A percentile compares a stretch with the other conserved stretches of the same genome.
Evolutionary conservation across 192 early-diverging fungal species (phyloP).

Genomic region (Coemansia sp.): DNA sequence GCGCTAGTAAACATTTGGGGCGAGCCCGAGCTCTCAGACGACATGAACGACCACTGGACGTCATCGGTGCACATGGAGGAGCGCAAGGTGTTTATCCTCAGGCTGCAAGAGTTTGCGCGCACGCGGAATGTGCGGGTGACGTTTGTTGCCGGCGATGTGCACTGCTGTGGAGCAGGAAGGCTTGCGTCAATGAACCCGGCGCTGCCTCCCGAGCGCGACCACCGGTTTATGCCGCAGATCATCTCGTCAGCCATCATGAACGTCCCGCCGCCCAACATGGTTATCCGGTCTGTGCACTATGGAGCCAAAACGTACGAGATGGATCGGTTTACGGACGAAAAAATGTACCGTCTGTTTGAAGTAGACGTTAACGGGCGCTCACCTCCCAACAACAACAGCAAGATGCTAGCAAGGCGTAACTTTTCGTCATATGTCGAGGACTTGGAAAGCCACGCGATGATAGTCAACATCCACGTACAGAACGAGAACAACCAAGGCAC

Average conservation of each 20-base stretch:
- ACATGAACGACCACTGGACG: constrained; percentile 81
- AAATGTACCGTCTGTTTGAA: constrained; percentile 70
- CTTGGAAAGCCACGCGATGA: constrained; percentile 26
- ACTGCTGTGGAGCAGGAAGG: constrained; percentile 63
- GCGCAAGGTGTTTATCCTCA: constrained; percentile 61
- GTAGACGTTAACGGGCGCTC: constrained; percentile 64
- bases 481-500: constrained; percentile 52
- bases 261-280: constrained; percentile 68
- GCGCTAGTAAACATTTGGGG: constrained; percentile 65
- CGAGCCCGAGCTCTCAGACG: constrained; percentile 81
- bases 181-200: constrained; percentile 55
- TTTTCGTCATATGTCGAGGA: constrained; percentile 57
- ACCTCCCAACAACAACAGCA: constrained; percentile 48
- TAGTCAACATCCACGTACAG: constrained; percentile 58
- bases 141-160: constrained; percentile 80
- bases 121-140: constrained; percentile 64
- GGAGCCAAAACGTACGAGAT: constrained; percentile 57
- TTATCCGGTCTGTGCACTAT: constrained; percentile 65
- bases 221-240: constrained; percentile 74
- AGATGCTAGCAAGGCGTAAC: constrained; percentile 61
- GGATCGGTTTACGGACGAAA: constrained; percentile 62
- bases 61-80: constrained; percentile 66
- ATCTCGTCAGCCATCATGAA: constrained; percentile 81
- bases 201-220: constrained; percentile 59
- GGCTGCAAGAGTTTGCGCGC: constrained; percentile 65